Evolutionary conservation across 2,329 filamentous ascomycete genomes (phyloP).

Genomic region (Furcasterigmium sp.): DNA sequence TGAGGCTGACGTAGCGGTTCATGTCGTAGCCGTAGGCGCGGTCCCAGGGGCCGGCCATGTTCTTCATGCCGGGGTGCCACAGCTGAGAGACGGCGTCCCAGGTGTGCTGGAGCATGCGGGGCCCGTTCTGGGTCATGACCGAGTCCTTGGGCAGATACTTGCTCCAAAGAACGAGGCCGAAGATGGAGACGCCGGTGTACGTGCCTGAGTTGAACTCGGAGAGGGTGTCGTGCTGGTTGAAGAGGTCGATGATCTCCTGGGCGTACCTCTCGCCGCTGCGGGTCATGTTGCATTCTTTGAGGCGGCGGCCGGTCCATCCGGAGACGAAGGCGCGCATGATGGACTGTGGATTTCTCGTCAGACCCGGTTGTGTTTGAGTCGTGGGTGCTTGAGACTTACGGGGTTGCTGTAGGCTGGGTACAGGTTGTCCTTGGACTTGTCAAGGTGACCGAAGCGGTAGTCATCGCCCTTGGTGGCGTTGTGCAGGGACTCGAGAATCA

Average conservation of each 20-base stretch:
- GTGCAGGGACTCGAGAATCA: conserved; percentile 48
- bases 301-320: conserved; percentile 50
- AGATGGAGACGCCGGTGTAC: conserved; percentile 57
- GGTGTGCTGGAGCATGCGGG: conserved; percentile 44
- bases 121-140: conserved; percentile 45
- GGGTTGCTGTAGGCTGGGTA: conserved; percentile 59
- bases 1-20: conserved; percentile 54
- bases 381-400: conserved; percentile 16
- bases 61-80: conserved; percentile 54
- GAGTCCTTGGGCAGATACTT: conserved; percentile 52
- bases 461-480: conserved; percentile 53
- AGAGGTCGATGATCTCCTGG: conserved; percentile 49
- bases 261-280: conserved; percentile 50
- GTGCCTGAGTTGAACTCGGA: conserved; percentile 60
- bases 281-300: conserved; percentile 55
- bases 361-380: too few relatives aligned
- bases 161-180: conserved; percentile 51
- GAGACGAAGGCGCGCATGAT: conserved; percentile 60
- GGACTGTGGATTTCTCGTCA: conserved; percentile 14
- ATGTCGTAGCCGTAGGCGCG: conserved; percentile 59
- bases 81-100: conserved; percentile 46
- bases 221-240: conserved; percentile 48
- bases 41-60: conserved; percentile 61
- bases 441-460: conserved; percentile 55
- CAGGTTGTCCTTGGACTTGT: conserved; percentile 54